A percentile compares a stretch with the other conserved stretches of the same genome.
Evolutionary conservation across 768 basidiomycete species (phyloP).

Genomic region (Tylopilus felleus): DNA sequence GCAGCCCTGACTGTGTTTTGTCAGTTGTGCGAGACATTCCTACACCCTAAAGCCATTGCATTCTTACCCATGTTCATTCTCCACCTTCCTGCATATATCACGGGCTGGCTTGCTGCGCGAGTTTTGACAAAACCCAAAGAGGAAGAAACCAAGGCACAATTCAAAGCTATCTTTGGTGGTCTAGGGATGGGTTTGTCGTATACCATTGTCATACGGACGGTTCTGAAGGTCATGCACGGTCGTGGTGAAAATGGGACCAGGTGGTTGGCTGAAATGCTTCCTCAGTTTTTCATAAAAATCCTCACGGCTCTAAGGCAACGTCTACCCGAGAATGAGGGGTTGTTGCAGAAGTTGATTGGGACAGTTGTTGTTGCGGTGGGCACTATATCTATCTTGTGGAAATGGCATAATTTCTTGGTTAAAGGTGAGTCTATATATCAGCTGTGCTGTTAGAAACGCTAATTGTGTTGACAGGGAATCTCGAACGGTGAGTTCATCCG

Average conservation of each 20-base stretch:
- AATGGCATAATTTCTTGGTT: conserved; percentile 16
- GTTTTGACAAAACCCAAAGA: background rate
- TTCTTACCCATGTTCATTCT: background rate
- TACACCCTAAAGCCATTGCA: background rate
- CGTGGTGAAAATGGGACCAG: background rate
- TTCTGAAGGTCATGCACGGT: background rate
- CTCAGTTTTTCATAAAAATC: background rate
- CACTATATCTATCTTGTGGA: background rate
- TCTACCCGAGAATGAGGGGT: background rate
- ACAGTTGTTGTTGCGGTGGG: background rate
- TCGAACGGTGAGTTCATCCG: background rate
- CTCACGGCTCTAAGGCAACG: background rate
- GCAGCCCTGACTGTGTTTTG: background rate
- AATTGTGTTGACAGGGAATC: conserved; percentile 1
- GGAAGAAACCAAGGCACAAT: background rate
- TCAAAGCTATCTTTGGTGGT: background rate
- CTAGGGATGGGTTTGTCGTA: background rate
- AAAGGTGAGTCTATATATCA: conserved; percentile 26
- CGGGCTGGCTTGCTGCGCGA: background rate
- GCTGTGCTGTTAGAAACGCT: background rate
- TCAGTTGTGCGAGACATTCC: background rate
- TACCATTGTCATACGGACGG: background rate
- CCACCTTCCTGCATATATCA: background rate
- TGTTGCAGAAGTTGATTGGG: background rate
- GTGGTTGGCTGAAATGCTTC: background rate